Base-by-base conservation (phyloP, 2,329 filamentous ascomycete genomes). In the Meredithiella fracta region DNA sequence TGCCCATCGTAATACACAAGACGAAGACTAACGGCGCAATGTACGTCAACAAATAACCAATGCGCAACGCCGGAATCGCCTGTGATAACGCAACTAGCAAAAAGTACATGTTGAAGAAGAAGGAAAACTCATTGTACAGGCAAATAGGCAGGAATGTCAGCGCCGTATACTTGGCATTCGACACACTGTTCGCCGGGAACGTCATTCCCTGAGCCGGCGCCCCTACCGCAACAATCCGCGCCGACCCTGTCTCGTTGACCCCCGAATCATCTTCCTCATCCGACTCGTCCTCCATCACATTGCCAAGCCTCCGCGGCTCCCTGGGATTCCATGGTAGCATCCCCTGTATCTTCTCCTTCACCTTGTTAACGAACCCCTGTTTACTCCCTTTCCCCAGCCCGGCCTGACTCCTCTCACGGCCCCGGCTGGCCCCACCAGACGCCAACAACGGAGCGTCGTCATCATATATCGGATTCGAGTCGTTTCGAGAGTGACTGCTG, bases 51-150 rank as follows among this genome's bases (percentile, higher is more conserved):
- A 98, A 77, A 67, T 96, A 97, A 56, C 92, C 92, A 61, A 98
- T 96, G 55, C 89, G 81, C 55, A 98, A 71, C 22, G 86, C 79
- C 3, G 89, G 90, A 64, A 98, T 90, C 47, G 88, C 83, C 69
- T 98, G 92, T 38, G 91, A 97, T 52, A 97, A 70, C 5, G 92
- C 94, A 52, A 98, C 92, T 25, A 97, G 80, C 56, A 98, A 74
- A 67, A 98, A 98, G 67, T 98, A 98, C 74, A 97, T 87, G 76
- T 98, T 98, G 76, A 98, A 95, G 71, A 98, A 98, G 73, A 97
- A 98, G 59, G 91, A 96, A 67, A 98, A 98, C 66, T 98, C 92
- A 70, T 97, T 97, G 70, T 96, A 98, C 22, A 98, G 74, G 0
- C 92, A 98, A 54, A 91, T 76, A 1, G 94, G 94, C 14, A 98